phyloP scores from a whole-genome alignment of 1,284 basidiomycete species.

The Gomphus sp. region DNA sequence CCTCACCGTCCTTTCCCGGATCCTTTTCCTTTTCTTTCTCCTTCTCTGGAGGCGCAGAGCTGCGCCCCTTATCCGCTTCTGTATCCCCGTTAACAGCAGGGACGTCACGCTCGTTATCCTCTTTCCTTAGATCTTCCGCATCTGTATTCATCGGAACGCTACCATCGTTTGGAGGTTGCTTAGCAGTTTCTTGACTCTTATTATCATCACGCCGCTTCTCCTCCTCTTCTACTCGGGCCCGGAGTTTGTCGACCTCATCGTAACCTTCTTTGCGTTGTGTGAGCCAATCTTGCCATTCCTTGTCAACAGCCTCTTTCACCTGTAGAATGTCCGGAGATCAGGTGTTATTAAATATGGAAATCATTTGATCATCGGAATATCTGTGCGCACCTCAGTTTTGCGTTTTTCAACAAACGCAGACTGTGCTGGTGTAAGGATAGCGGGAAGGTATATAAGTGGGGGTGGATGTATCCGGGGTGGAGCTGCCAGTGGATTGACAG shows the following conservation, averaged over 20 bases:
- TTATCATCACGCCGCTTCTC: slow-evolving; percentile 21
- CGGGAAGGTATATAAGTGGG: slow-evolving; percentile 68
- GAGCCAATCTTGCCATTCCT: slow-evolving; percentile 57
- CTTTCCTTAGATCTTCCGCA: slow-evolving; percentile 6
- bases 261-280: slow-evolving; percentile 49
- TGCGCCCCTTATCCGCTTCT: slow-evolving; percentile 23
- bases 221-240: slow-evolving; percentile 56
- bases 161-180: slow-evolving; percentile 16
- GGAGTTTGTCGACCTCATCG: slow-evolving; percentile 50
- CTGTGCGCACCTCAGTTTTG: slow-evolving; percentile 46
- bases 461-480: slow-evolving; percentile 59
- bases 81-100: slow-evolving; percentile 4
- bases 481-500: slow-evolving; percentile 36
- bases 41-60: slow-evolving; percentile 18
- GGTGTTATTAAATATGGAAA: background rate
- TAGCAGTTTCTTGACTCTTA: slow-evolving; percentile 14
- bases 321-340: slow-evolving; percentile 19
- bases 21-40: slow-evolving; percentile 34
- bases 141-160: slow-evolving; percentile 16
- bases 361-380: background rate
- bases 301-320: slow-evolving; percentile 54
- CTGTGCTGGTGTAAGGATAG: slow-evolving; percentile 57
- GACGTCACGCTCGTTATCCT: background rate
- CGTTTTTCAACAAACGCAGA: slow-evolving; percentile 54
- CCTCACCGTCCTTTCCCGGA: slow-evolving; percentile 30